A percentile compares a stretch with the other conserved stretches of the same genome.
phyloP scores from a whole-genome alignment of 129 eudicot genomes.

The Glebionis coronaria region DNA sequence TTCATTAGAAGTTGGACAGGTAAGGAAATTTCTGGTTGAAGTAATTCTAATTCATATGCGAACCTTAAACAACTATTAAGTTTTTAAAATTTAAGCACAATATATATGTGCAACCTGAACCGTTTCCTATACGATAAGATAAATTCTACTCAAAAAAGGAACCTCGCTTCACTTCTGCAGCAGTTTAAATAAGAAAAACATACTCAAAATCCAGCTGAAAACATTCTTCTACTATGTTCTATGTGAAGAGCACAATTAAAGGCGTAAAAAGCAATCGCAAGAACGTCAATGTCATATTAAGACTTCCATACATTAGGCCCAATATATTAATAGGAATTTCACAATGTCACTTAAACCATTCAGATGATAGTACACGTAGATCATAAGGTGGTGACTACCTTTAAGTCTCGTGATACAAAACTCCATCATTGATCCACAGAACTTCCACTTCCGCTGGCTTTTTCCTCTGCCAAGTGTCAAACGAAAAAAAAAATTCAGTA shows the following conservation, averaged over 20 bases:
- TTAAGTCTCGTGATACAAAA: not conserved
- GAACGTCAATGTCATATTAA: not conserved
- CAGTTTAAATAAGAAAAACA: not conserved
- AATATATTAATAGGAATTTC: conserved; percentile 7
- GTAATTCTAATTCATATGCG: not conserved
- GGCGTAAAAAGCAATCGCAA: not conserved
- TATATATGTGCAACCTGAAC: not conserved
- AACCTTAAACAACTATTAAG: not conserved
- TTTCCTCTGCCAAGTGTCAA: conserved; percentile 27
- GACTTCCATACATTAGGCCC: not conserved
- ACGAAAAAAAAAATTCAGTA: not conserved
- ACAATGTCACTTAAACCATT: not conserved
- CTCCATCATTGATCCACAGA: conserved; percentile 19
- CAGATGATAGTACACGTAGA: not conserved
- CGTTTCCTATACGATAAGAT: not conserved
- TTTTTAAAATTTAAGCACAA: not conserved
- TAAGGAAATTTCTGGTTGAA: too few relatives aligned
- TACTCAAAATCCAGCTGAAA: not conserved
- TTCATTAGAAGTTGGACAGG: too few relatives aligned
- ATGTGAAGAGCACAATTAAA: conserved; percentile 3
- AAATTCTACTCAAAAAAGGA: not conserved
- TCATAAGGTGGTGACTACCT: conserved; percentile 18
- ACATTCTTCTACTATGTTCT: not conserved
- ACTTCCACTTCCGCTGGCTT: conserved; percentile 27
- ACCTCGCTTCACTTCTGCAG: not conserved